Base-by-base conservation (phyloP, 1,284 basidiomycete species). In the Moesziomyces parantarcticus region DNA sequence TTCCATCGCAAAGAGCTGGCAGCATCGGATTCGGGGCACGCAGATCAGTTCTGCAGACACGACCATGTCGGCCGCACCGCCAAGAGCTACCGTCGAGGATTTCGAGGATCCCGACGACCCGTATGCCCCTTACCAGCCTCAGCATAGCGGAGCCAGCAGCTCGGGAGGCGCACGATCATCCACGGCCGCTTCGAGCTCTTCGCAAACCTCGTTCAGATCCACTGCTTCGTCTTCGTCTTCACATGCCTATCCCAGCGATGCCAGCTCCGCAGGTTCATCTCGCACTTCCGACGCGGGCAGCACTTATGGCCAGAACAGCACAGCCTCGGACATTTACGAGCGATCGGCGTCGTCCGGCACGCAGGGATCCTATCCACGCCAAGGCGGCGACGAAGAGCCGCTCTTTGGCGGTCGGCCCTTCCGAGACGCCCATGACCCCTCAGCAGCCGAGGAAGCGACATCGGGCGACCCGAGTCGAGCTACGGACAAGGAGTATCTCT, bases 351-450 rank as follows among this genome's bases (percentile, higher is more conserved):
- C 68, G 6, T 26, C 68, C 0, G 58, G 62, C 0, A 55, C 46
- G 4, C 68, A 71, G 22, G 58, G 68, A 6, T 41, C 41, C 8
- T 65, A 53, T 41, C 58, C 61, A 20, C 42, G 49, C n/a, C 46
- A 58, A 34, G 63, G 55, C 6, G 63, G 54, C 5, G 59, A 70
- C 16, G 80, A 81, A 34, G 80, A 81, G 55, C 80, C 80, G 1
- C 57, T 81, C 20, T 80, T 81, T 26, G 80, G 80, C 9, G 80
- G 80, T 23, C 76, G 75, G 45, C 78, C 80, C 3, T 80, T 81
- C 58, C 71, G 71, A 5, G 76, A 78, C 39, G 21, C 78, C 1
- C 78, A 80, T 23, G 36, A 55, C 22, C 43, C 56, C 11, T 34
- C 45, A 8, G 18, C 34, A 16, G 14, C 57, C 26, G 26, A 20